Evolutionary conservation across 2,329 filamentous ascomycete species (phyloP).

Genomic region (Claviceps cyperi): DNA sequence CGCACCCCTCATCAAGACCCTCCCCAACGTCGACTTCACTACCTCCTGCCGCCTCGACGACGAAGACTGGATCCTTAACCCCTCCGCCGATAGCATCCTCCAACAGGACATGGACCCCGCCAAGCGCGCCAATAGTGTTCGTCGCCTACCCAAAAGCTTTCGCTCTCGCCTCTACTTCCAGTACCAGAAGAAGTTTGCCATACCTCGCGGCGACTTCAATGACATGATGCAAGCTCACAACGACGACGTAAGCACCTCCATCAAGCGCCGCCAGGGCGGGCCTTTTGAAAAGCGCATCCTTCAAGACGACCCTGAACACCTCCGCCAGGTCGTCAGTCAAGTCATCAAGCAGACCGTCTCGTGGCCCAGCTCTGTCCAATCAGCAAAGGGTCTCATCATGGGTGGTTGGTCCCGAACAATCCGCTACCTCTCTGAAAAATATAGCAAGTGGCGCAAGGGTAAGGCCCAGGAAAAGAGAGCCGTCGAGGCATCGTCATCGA

Average conservation of each 20-base stretch:
- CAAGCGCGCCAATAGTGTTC: conserved; percentile 90
- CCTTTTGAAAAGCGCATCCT: conserved; percentile 80
- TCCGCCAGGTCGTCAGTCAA: conserved; percentile 55
- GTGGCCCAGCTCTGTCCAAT: conserved; percentile 86
- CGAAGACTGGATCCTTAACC: conserved; percentile 25
- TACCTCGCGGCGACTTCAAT: conserved; percentile 71
- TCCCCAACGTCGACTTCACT: conserved; percentile 75
- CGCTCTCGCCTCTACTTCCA: conserved; percentile 83
- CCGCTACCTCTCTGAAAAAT: conserved; percentile 74
- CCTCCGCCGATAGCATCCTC: conserved; percentile 49
- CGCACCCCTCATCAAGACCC: conserved; percentile 71
- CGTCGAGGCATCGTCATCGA: conserved; percentile 6
- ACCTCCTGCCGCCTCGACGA: conserved; percentile 32
- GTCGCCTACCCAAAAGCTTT: conserved; percentile 75
- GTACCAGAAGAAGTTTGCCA: conserved; percentile 80
- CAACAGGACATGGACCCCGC: conserved; percentile 86
- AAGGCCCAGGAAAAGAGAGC: conserved; percentile 12
- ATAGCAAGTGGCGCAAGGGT: conserved; percentile 45
- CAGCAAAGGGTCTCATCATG: conserved; percentile 69
- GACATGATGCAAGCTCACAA: conserved; percentile 66
- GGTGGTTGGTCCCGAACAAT: conserved; percentile 55
- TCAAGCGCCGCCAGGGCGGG: conserved; percentile 63
- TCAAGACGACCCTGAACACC: conserved; percentile 46
- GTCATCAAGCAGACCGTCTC: conserved; percentile 79
- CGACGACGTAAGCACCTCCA: conserved; percentile 49